phyloP scores from a whole-genome alignment of 495 filamentous ascomycete genomes.

The Penicilliopsis zonata region DNA sequence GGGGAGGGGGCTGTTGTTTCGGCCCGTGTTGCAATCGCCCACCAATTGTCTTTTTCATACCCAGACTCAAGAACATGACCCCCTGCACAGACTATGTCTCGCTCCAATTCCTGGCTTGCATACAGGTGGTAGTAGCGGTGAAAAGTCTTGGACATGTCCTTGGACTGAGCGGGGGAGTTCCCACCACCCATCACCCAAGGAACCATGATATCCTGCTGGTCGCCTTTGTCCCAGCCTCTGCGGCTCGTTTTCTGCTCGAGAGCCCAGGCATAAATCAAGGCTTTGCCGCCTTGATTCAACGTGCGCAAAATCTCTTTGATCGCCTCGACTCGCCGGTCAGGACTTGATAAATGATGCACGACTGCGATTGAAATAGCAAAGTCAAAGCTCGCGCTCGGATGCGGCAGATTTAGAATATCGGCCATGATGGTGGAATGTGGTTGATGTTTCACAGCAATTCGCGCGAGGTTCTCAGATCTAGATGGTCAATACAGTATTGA shows the following conservation, averaged over 20 bases:
- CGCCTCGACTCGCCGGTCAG: slow-evolving; percentile 58
- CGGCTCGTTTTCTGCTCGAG: slow-evolving; percentile 85
- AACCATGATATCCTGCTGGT: slow-evolving; percentile 87
- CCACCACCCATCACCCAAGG: slow-evolving; percentile 70
- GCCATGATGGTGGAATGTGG: slow-evolving; percentile 55
- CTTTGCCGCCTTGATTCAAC: slow-evolving; percentile 50
- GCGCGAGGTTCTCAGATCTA: slow-evolving; percentile 59
- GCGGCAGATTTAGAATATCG: slow-evolving; percentile 60
- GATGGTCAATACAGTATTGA: neutral
- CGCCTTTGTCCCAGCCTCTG: slow-evolving; percentile 80
- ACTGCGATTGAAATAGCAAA: slow-evolving; percentile 95
- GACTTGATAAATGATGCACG: slow-evolving; percentile 87
- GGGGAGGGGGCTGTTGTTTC: slow-evolving; percentile 4
- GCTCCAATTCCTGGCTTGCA: slow-evolving; percentile 72
- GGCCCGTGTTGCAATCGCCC: slow-evolving; percentile 50
- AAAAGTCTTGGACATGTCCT: slow-evolving; percentile 36
- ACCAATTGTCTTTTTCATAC: slow-evolving; percentile 99
- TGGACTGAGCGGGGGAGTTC: slow-evolving; percentile 4
- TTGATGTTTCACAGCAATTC: slow-evolving; percentile 56
- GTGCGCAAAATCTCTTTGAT: slow-evolving; percentile 60
- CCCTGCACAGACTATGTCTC: slow-evolving; percentile 62
- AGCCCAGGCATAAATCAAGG: slow-evolving; percentile 92
- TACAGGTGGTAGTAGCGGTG: slow-evolving; percentile 95
- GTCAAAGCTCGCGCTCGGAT: slow-evolving; percentile 58
- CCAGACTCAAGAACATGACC: slow-evolving; percentile 68